Conservation (phyloP, 495 filamentous ascomycete species). For the Physcia stellaris region DNA sequence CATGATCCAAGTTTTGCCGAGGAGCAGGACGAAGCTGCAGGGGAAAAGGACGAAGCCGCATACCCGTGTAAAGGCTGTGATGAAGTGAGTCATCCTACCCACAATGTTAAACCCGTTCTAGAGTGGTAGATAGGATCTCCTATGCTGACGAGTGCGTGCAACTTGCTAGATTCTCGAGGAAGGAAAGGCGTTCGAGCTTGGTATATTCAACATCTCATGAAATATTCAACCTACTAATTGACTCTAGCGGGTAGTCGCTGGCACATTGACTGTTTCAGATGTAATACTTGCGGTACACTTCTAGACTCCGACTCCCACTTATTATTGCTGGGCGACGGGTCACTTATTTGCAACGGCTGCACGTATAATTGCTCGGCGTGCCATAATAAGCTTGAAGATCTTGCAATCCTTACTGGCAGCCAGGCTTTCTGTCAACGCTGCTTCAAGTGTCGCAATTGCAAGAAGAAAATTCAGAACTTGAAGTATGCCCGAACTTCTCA, state of each 20-base stretch:
- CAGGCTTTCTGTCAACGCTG: conserved; percentile 96
- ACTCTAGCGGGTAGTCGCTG: conserved; percentile 86
- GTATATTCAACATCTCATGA: conserved; percentile 37
- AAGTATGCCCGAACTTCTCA: conserved; percentile 96
- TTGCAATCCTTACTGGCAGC: conserved; percentile 94
- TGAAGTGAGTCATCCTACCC: conserved; percentile 44
- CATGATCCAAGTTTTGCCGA: background rate
- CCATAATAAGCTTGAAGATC: conserved; percentile 93
- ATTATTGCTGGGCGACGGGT: conserved; percentile 93
- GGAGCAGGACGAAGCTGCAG: background rate
- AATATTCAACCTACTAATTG: background rate
- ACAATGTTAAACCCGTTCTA: conserved; percentile 5
- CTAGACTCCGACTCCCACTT: conserved; percentile 98
- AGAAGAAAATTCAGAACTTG: conserved; percentile 94
- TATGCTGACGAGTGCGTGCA: conserved; percentile 5
- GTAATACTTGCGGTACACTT: conserved; percentile 87
- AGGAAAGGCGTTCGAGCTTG: conserved; percentile 89
- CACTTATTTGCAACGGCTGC: conserved; percentile 97
- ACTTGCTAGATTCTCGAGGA: conserved; percentile 69
- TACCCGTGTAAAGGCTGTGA: conserved; percentile 92
- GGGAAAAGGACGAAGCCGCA: conserved; percentile 65
- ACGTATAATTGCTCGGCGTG: conserved; percentile 98
- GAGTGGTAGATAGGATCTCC: background rate
- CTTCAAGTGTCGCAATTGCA: conserved; percentile 96
- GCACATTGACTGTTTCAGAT: conserved; percentile 99